A percentile compares a stretch with the other conserved stretches of the same genome.
These are phyloP conservation scores for Colletotrichum australisinense DNA, from an alignment of 2,329 filamentous ascomycete species.

Conservation along the genomic window DNA sequence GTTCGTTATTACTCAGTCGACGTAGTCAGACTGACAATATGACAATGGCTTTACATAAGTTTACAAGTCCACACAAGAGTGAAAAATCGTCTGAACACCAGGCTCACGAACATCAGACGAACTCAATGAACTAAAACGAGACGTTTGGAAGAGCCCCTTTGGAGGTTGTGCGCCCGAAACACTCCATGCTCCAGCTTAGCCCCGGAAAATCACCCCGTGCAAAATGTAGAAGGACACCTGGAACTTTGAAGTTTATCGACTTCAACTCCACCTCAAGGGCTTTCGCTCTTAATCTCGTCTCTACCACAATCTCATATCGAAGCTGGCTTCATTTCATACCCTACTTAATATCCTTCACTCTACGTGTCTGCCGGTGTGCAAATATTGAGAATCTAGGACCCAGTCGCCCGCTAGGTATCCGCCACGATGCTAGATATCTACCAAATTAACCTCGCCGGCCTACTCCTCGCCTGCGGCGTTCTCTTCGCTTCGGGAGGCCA, in stretches of 20 bases:
- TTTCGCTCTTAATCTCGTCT: not conserved
- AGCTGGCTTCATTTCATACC: not conserved
- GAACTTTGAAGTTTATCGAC: not conserved
- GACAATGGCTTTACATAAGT: not conserved
- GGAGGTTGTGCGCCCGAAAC: constrained; percentile 27
- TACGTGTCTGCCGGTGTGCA: not conserved
- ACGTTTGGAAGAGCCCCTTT: constrained; percentile 1
- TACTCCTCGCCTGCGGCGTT: constrained; percentile 46
- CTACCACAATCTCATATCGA: not conserved
- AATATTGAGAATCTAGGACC: not conserved
- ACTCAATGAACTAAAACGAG: not conserved
- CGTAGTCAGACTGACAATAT: not conserved
- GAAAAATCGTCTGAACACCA: not conserved
- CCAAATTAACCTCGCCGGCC: constrained; percentile 46
- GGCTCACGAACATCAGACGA: not conserved
- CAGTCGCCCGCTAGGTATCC: not conserved
- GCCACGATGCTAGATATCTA: constrained; percentile 45
- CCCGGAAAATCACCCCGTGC: constrained; percentile 15
- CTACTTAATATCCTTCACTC: not conserved
- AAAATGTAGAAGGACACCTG: constrained; percentile 31
- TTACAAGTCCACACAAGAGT: not conserved
- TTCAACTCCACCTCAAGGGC: not conserved
- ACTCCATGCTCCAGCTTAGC: constrained; percentile 31
- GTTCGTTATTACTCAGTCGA: not conserved
- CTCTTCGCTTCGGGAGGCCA: constrained; percentile 36